A percentile compares a stretch with the other conserved stretches of the same genome.
Conservation (phyloP, 805 yeast species). For the Nakazawaea anatomiae region DNA sequence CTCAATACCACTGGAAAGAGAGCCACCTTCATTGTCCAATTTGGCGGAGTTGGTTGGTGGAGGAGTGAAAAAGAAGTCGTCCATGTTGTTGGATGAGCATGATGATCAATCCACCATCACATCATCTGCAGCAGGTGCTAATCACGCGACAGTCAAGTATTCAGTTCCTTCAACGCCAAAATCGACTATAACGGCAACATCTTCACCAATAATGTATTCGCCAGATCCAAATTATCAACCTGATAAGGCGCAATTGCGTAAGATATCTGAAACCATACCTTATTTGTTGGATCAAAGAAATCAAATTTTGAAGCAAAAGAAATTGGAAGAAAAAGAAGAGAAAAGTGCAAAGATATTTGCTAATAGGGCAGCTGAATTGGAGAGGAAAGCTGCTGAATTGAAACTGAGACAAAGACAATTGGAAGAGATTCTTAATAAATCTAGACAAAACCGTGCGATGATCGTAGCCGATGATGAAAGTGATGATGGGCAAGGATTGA, state of each 20-base stretch:
- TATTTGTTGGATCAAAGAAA: conserved; percentile 75
- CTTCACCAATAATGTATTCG: conserved; percentile 16
- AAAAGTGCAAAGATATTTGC: conserved; percentile 72
- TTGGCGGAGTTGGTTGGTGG: conserved; percentile 43
- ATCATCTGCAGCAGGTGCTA: neutral
- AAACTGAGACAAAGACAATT: conserved; percentile 58
- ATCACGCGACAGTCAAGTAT: neutral
- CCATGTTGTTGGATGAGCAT: conserved; percentile 31
- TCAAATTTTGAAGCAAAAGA: conserved; percentile 67
- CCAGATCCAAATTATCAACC: conserved; percentile 17
- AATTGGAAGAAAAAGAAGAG: conserved; percentile 73
- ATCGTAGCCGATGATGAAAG: neutral
- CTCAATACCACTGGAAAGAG: conserved; percentile 12
- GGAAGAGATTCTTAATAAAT: conserved; percentile 32
- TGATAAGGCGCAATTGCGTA: conserved; percentile 61
- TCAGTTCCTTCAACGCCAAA: conserved; percentile 16
- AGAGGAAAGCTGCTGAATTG: conserved; percentile 66
- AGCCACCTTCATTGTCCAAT: conserved; percentile 56
- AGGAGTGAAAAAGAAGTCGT: conserved; percentile 19
- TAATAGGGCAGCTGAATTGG: conserved; percentile 68
- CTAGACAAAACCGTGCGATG: conserved; percentile 11
- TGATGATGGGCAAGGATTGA: neutral
- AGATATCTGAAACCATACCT: conserved; percentile 81
- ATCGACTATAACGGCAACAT: conserved; percentile 13
- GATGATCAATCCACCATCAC: conserved; percentile 7